phyloP scores from a whole-genome alignment of 1,284 basidiomycete genomes.

The Ustilago vetiveriae region DNA sequence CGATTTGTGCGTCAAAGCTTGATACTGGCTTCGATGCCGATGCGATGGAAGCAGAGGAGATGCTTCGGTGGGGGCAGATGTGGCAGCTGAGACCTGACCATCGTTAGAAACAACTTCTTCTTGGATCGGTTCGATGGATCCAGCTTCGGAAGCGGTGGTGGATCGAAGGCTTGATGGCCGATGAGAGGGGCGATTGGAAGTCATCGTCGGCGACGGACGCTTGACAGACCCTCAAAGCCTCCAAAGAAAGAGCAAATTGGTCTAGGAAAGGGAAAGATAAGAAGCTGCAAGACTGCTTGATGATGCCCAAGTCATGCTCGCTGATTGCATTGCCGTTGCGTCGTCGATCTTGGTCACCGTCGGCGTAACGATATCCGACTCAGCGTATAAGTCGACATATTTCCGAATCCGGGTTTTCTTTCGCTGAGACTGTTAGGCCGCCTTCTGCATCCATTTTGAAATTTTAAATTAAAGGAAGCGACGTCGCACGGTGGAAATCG shows the following conservation, averaged over 20 bases:
- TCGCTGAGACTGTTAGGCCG: too few relatives aligned
- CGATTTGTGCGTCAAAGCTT: neutral
- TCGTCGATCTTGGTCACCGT: neutral
- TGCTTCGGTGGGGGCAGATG: conserved; percentile 10
- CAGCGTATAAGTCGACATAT: neutral
- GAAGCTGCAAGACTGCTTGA: too few relatives aligned
- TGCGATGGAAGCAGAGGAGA: conserved; percentile 19
- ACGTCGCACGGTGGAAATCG: conserved; percentile 32
- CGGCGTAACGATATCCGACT: too few relatives aligned
- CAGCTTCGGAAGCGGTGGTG: conserved; percentile 6
- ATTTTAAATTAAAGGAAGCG: too few relatives aligned
- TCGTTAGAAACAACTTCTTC: conserved; percentile 35
- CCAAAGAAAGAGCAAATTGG: neutral
- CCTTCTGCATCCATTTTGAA: too few relatives aligned
- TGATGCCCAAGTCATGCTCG: too few relatives aligned
- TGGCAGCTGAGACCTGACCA: conserved; percentile 13
- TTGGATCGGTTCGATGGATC: conserved; percentile 27
- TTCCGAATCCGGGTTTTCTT: conserved; percentile 2
- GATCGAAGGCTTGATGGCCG: conserved; percentile 36
- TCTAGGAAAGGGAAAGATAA: neutral
- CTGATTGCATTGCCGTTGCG: conserved; percentile 4
- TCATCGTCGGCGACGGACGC: neutral
- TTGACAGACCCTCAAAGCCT: too few relatives aligned
- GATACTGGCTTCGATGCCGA: neutral
- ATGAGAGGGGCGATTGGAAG: conserved; percentile 1